Base-by-base conservation (phyloP, 2,329 filamentous ascomycete species). In the Clarireedia homoeocarpa region DNA sequence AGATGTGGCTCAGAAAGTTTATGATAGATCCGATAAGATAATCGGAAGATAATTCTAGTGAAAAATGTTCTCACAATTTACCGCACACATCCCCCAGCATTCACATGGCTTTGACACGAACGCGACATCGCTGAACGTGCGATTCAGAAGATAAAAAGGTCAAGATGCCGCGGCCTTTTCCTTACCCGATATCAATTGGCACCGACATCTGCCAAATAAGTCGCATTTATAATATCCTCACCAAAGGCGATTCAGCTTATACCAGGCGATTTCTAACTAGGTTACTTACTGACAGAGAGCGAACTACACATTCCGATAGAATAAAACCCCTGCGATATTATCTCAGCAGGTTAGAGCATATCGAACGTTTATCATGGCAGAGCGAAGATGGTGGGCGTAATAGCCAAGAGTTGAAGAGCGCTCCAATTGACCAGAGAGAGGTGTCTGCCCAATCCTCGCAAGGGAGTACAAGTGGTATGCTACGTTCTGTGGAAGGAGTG, bases 201-300 rank as follows among this genome's bases (percentile, higher is more conserved):
- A 92, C 82, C 48, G 91, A 95, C 68, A 86, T 95, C 56, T 90
- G 88, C 70, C 77, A 78, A 56, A 79, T 90, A 56, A 71, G 77
- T 0, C 83, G 90, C 55, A 82, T 95, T 34, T 42, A 30, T 2
- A 42, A 49, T 4, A 55, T 64, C 23, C 36, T 64, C 6, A 53
- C 30, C 6, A 50, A 51, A 39, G n/a, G 51, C 20, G 47, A 40
- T 17, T 40, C 51, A 2, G 27, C 40, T 9, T 34, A 26, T 26
- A 53, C 54, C 5, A n/a, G 30, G 12, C 40, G 34, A 7, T 65
- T 66, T 49, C 24, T 59, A 4, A 40, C 48, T 2, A 59, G 40
- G 27, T 24, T 66, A 4, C 45, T 67, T 23, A 56, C 47, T 14
- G 38, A 24, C 6, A 38, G 44, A 10, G 53, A 56, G 48, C 53